Percentiles rank a stretch among this genome's conserved stretches.
Evolutionary conservation across 495 filamentous ascomycete genomes (phyloP).

Genomic region (Pyronema domesticum): DNA sequence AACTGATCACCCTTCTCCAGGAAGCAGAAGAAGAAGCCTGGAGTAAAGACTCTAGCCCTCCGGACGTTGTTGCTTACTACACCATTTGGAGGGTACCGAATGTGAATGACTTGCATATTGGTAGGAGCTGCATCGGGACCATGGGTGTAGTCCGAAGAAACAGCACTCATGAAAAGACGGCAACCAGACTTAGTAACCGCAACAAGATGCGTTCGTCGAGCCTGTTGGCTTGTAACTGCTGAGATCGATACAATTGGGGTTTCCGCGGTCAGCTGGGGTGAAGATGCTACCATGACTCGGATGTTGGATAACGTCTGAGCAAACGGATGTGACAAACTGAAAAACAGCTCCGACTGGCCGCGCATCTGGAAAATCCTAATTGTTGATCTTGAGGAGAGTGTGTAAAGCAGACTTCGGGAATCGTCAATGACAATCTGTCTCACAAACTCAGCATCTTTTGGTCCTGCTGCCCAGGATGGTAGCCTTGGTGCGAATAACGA

Average conservation of each 20-base stretch:
- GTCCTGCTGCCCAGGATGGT: conserved; percentile 12
- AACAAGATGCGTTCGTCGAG: conserved; percentile 70
- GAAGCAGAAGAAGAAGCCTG: conserved; percentile 71
- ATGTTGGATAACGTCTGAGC: conserved; percentile 45
- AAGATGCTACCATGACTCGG: conserved; percentile 57
- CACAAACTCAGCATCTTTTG: conserved; percentile 29
- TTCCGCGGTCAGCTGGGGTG: conserved; percentile 45
- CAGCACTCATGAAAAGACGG: conserved; percentile 73
- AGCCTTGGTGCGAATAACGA: conserved; percentile 44
- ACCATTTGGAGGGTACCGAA: conserved; percentile 64
- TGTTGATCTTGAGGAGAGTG: conserved; percentile 65
- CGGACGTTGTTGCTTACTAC: conserved; percentile 19
- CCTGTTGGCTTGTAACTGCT: conserved; percentile 63
- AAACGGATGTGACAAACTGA: conserved; percentile 40
- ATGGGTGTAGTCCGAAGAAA: conserved; percentile 53
- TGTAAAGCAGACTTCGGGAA: conserved; percentile 70
- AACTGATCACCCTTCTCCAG: conserved; percentile 28
- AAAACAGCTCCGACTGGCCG: conserved; percentile 32
- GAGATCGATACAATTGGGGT: conserved; percentile 66
- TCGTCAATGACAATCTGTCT: conserved; percentile 73
- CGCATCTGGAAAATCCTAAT: conserved; percentile 74
- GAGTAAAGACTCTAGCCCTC: conserved; percentile 33
- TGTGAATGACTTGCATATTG: conserved; percentile 90
- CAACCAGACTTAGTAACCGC: conserved; percentile 80
- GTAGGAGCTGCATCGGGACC: conserved; percentile 52